A percentile compares a stretch with the other conserved stretches of the same genome.
These are phyloP conservation scores for Bifiguratus adelaidae DNA, from an alignment of 192 early-diverging fungal species.

Conservation along the genomic window DNA sequence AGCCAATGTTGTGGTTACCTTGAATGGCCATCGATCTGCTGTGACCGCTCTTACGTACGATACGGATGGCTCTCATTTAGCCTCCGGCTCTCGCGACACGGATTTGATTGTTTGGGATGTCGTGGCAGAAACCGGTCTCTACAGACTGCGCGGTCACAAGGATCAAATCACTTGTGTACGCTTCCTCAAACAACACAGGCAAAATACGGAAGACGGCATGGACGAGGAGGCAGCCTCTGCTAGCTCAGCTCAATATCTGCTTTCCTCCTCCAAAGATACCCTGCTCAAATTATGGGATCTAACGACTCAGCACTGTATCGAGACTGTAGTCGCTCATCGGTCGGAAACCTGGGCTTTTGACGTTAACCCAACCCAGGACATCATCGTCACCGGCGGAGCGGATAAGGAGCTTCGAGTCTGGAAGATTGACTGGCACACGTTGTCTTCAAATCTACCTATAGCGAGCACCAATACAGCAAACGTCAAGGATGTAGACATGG, in stretches of 20 bases:
- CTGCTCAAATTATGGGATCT: conserved; percentile 96
- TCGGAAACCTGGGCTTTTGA: conserved; percentile 91
- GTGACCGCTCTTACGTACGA: conserved; percentile 83
- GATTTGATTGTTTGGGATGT: conserved; percentile 96
- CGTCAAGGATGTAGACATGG: conserved; percentile 35
- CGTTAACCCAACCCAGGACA: conserved; percentile 44
- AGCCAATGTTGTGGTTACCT: conserved; percentile 48
- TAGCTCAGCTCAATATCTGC: conserved; percentile 51
- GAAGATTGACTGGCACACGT: conserved; percentile 56
- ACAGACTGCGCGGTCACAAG: conserved; percentile 87
- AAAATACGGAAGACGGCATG: background rate
- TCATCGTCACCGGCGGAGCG: conserved; percentile 76
- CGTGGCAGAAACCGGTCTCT: conserved; percentile 81
- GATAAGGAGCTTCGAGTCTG: conserved; percentile 84
- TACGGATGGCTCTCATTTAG: conserved; percentile 64
- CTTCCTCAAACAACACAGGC: conserved; percentile 46
- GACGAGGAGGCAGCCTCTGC: conserved; percentile 22
- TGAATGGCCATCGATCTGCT: conserved; percentile 86
- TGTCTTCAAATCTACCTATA: too few relatives aligned
- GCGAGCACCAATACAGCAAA: too few relatives aligned
- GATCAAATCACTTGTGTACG: conserved; percentile 78
- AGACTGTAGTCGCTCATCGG: conserved; percentile 88
- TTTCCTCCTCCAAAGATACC: conserved; percentile 93
- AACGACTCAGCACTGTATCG: conserved; percentile 85
- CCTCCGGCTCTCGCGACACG: conserved; percentile 87